A percentile compares a stretch with the other conserved stretches of the same genome.
Conservation (phyloP, 2,329 filamentous ascomycete genomes). For the Verticillium klebahnii region DNA sequence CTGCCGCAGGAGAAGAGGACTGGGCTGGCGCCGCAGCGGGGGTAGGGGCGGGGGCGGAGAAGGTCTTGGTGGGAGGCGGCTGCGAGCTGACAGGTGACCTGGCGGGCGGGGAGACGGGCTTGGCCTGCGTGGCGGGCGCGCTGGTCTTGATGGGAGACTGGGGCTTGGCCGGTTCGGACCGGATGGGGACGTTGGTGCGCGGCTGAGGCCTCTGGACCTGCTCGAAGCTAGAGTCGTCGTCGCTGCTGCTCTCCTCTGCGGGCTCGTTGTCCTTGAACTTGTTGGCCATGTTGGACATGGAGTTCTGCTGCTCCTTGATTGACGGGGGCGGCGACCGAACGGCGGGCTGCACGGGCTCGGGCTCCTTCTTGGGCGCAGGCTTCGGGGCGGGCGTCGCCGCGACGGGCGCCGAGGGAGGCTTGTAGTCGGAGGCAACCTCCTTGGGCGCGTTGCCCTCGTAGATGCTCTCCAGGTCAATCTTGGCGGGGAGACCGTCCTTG, state of each 20-base stretch:
- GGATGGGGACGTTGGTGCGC: constrained; percentile 36
- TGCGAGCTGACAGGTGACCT: constrained; percentile 17
- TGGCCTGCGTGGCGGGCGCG: constrained; percentile 19
- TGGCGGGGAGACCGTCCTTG: constrained; percentile 78
- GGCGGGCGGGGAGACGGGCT: constrained; percentile 24
- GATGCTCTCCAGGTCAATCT: constrained; percentile 88
- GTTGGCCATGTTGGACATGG: constrained; percentile 78
- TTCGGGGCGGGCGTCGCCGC: constrained; percentile 39
- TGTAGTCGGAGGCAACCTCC: constrained; percentile 69
- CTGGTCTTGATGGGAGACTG: constrained; percentile 35
- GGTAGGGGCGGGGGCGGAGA: constrained; percentile 16
- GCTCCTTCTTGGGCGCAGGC: constrained; percentile 49
- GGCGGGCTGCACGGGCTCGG: constrained; percentile 23
- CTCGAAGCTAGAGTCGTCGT: constrained; percentile 79
- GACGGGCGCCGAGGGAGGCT: constrained; percentile 43
- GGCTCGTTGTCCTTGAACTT: constrained; percentile 75
- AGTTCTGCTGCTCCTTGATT: constrained; percentile 80
- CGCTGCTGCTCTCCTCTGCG: constrained; percentile 54
- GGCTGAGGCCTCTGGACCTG: constrained; percentile 74
- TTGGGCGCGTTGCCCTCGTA: constrained; percentile 80
- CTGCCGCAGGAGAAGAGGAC: constrained; percentile 18
- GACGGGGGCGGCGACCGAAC: constrained; percentile 52
- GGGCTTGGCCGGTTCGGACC: constrained; percentile 37
- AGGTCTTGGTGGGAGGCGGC: constrained; percentile 8
- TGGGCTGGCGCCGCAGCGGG: constrained; percentile 16